phyloP scores from a whole-genome alignment of 441 rosid species.

The Daphne laureola region DNA sequence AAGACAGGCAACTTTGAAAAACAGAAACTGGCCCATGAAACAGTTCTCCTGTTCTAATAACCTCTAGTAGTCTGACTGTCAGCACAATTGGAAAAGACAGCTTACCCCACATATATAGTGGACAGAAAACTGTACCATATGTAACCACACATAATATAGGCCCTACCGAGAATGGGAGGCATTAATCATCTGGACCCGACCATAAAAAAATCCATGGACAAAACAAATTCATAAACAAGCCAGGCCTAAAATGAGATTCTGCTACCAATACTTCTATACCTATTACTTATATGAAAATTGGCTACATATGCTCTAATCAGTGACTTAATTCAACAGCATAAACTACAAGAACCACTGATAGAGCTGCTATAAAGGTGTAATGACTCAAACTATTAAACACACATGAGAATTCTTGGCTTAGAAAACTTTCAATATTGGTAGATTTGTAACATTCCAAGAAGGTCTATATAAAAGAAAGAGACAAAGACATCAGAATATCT shows the following conservation, averaged over 20 bases:
- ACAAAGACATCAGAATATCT: conserved; percentile 18
- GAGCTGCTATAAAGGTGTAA: conserved; percentile 15
- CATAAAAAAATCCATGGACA: conserved; percentile 18
- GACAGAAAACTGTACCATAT: conserved; percentile 22
- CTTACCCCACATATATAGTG: conserved; percentile 22
- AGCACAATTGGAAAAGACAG: conserved; percentile 8
- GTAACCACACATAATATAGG: conserved; percentile 25
- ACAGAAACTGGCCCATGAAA: conserved; percentile 22
- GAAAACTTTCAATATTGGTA: background rate
- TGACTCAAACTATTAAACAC: background rate
- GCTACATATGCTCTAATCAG: no score
- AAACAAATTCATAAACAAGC: conserved; percentile 10
- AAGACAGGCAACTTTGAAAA: background rate
- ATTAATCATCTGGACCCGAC: conserved; percentile 29
- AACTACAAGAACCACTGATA: background rate
- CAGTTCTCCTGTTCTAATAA: conserved; percentile 15
- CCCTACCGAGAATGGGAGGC: conserved; percentile 22
- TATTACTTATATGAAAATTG: background rate
- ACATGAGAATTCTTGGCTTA: background rate
- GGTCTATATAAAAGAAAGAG: background rate
- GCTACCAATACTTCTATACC: no score
- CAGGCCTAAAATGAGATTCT: background rate
- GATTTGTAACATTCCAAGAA: conserved; percentile 2
- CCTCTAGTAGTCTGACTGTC: conserved; percentile 10
- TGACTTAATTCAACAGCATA: no score